Evolutionary conservation across 2,329 filamentous ascomycete species (phyloP).

Genomic region (Phoma sp.): DNA sequence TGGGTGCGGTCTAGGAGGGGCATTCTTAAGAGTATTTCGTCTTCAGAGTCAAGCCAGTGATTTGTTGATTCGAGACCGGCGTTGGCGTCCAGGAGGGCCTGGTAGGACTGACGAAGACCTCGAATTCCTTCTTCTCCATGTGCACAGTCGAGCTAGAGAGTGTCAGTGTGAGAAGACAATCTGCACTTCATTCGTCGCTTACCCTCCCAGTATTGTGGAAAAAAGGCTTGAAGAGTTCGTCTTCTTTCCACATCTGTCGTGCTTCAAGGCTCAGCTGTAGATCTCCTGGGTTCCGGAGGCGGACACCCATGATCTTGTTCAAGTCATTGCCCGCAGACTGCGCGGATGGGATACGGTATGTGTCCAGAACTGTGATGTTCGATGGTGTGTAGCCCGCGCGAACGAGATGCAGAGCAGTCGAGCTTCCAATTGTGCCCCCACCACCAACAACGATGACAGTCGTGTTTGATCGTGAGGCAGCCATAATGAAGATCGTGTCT

Average conservation of each 20-base stretch:
- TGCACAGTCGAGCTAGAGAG: conserved; percentile 40
- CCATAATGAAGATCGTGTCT: conserved; percentile 19
- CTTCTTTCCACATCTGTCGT: conserved; percentile 54
- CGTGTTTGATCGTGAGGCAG: conserved; percentile 24
- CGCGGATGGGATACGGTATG: conserved; percentile 54
- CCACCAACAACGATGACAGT: conserved; percentile 56
- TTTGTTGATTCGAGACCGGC: conserved; percentile 49
- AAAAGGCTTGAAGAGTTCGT: conserved; percentile 55
- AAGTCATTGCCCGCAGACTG: conserved; percentile 61
- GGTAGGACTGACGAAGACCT: conserved; percentile 45
- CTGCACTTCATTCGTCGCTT: neutral
- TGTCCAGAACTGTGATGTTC: conserved; percentile 59
- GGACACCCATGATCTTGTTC: conserved; percentile 57
- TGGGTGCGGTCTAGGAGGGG: conserved; percentile 52
- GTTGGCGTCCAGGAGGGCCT: conserved; percentile 44
- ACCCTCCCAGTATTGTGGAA: conserved; percentile 56
- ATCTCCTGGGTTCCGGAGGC: conserved; percentile 51
- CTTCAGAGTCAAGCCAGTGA: conserved; percentile 55
- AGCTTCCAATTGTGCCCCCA: conserved; percentile 60
- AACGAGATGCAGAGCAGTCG: conserved; percentile 60
- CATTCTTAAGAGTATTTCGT: conserved; percentile 53
- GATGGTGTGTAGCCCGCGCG: conserved; percentile 56
- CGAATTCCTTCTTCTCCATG: conserved; percentile 50
- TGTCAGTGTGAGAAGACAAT: neutral
- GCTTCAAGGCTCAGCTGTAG: conserved; percentile 42